Evolutionary conservation across 306 rosid species (phyloP).

Genomic region (Arachis stenosperma): DNA sequence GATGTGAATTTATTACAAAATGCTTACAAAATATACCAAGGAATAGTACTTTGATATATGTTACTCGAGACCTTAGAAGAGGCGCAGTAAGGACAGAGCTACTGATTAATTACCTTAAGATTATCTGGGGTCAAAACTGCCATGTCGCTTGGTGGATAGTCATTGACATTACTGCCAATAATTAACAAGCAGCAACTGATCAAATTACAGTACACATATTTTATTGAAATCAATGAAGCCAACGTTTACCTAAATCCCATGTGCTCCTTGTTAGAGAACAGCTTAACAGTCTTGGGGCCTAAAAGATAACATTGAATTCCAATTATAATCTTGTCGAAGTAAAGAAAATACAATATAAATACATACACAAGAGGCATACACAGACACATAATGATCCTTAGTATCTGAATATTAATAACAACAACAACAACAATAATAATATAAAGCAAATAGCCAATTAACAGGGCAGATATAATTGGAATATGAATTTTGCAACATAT

Average conservation of each 20-base stretch:
- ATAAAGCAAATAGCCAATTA: constrained; percentile 21
- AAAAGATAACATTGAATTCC: constrained; percentile 46
- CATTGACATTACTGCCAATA: constrained; percentile 80
- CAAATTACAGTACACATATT: constrained; percentile 14
- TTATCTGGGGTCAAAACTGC: constrained; percentile 66
- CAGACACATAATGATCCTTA: background rate
- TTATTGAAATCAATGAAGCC: constrained; percentile 9
- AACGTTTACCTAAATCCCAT: constrained; percentile 92
- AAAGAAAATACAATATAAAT: background rate
- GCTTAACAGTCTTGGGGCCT: constrained; percentile 95
- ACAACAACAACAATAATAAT: background rate
- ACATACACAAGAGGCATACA: background rate
- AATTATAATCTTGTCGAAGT: constrained; percentile 21
- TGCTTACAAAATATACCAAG: constrained; percentile 26
- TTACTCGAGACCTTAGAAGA: constrained; percentile 1
- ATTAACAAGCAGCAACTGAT: constrained; percentile 41
- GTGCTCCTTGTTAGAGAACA: constrained; percentile 93
- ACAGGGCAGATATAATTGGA: background rate
- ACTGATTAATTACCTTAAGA: constrained; percentile 59
- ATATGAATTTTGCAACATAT: background rate
- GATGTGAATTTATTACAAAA: constrained; percentile 12
- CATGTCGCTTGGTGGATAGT: constrained; percentile 85
- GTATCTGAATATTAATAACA: too few species aligned
- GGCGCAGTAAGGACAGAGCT: constrained; percentile 2
- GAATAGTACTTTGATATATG: constrained; percentile 39